phyloP scores from a whole-genome alignment of 2,329 filamentous ascomycete species.

The Colletotrichum godetiae region DNA sequence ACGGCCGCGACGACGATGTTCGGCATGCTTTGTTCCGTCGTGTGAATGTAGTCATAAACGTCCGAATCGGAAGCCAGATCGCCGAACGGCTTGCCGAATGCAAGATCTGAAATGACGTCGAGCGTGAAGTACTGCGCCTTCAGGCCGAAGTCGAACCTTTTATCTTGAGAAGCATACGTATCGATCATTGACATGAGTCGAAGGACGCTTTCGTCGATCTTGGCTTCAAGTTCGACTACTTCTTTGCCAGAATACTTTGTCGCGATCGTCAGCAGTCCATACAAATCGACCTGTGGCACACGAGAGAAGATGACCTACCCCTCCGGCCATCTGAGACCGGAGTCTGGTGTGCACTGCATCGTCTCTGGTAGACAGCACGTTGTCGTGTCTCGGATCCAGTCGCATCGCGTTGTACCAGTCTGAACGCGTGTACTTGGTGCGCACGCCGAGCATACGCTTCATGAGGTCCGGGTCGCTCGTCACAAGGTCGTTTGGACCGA shows the following conservation, averaged over 20 bases:
- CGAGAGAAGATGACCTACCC: slow-evolving; percentile 45
- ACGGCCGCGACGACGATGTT: slow-evolving; percentile 56
- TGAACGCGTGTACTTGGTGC: slow-evolving; percentile 49
- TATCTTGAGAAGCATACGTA: slow-evolving; percentile 52
- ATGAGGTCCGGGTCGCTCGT: slow-evolving; percentile 53
- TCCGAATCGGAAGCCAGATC: slow-evolving; percentile 58
- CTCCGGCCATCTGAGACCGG: slow-evolving; percentile 61
- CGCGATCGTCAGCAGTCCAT: background rate
- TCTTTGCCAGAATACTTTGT: slow-evolving; percentile 61
- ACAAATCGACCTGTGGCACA: no score
- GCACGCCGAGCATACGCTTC: slow-evolving; percentile 49
- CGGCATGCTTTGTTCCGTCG: slow-evolving; percentile 55
- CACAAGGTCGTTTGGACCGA: slow-evolving; percentile 55
- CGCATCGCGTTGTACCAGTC: slow-evolving; percentile 60
- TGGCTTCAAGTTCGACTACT: slow-evolving; percentile 58
- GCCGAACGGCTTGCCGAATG: slow-evolving; percentile 60
- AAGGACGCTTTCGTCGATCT: slow-evolving; percentile 59
- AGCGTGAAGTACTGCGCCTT: slow-evolving; percentile 63
- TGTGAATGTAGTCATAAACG: slow-evolving; percentile 58
- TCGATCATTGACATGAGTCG: slow-evolving; percentile 57
- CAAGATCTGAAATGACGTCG: slow-evolving; percentile 64
- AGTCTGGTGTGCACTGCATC: slow-evolving; percentile 55
- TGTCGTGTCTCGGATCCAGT: slow-evolving; percentile 64
- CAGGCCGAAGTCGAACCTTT: slow-evolving; percentile 58
- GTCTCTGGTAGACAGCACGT: slow-evolving; percentile 62